Evolutionary conservation across 257 asterid species (phyloP).

Genomic region (Solanum pennellii): DNA sequence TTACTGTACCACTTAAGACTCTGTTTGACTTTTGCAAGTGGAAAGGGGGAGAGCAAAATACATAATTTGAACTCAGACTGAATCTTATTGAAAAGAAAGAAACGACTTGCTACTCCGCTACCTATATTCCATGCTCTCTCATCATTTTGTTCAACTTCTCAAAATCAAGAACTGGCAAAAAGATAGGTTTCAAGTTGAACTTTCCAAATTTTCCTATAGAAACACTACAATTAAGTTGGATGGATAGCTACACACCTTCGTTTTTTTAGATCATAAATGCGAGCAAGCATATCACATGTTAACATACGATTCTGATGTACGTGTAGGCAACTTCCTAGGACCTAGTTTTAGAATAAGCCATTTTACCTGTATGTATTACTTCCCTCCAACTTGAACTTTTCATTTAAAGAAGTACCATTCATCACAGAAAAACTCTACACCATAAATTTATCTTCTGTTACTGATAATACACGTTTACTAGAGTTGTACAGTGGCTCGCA

Average conservation of each 20-base stretch:
- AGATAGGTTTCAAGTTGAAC: neutral
- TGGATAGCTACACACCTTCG: neutral
- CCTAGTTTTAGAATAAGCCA: too few species aligned
- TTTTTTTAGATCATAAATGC: neutral
- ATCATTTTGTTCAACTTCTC: neutral
- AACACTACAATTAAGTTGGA: neutral
- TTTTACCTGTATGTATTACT: too few species aligned
- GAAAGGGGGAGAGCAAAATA: neutral
- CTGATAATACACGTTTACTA: too few species aligned
- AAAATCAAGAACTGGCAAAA: neutral
- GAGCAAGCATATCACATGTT: neutral
- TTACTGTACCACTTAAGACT: neutral
- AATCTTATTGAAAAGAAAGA: neutral
- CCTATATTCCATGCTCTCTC: neutral
- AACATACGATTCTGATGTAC: neutral
- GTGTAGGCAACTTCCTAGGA: neutral
- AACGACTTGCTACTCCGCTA: neutral
- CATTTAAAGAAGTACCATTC: too few species aligned
- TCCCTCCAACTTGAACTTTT: too few species aligned
- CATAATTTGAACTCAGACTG: neutral
- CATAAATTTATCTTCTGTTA: too few species aligned
- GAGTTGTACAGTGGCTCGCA: too few species aligned
- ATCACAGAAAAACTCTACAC: too few species aligned
- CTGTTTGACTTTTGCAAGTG: neutral
- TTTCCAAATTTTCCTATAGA: neutral